Percentiles rank a stretch among this genome's conserved stretches.
Conservation (phyloP, 345 rosid species). For the Camelina neglecta region DNA sequence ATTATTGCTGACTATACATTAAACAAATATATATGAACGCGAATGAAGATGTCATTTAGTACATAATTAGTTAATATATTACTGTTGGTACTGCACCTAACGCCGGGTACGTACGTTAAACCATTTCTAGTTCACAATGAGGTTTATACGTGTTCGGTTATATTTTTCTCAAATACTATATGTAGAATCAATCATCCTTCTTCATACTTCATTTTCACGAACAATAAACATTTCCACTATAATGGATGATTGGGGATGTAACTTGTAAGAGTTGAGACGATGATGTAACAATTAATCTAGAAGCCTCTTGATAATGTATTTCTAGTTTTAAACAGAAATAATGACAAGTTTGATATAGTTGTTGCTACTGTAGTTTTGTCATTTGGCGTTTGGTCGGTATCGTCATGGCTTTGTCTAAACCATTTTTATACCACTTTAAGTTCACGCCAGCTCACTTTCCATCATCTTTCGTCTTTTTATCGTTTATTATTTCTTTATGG, state of each 20-base stretch:
- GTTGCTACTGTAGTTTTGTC: slow-evolving; percentile 29
- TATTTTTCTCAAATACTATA: neutral
- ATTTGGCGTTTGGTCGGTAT: slow-evolving; percentile 42
- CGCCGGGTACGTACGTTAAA: slow-evolving; percentile 7
- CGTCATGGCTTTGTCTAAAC: slow-evolving; percentile 34
- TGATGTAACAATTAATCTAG: slow-evolving; percentile 27
- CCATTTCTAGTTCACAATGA: neutral
- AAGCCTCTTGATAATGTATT: slow-evolving; percentile 17
- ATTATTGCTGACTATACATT: slow-evolving; percentile 24
- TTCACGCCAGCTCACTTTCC: slow-evolving; percentile 42
- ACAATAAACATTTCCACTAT: neutral
- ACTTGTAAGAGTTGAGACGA: neutral
- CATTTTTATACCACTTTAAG: slow-evolving; percentile 23
- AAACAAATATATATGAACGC: neutral
- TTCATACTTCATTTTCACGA: neutral
- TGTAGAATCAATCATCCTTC: neutral
- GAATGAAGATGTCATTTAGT: slow-evolving; percentile 16
- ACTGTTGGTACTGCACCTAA: neutral
- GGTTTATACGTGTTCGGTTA: neutral
- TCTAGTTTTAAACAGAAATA: neutral
- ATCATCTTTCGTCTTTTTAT: slow-evolving; percentile 2
- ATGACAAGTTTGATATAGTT: neutral
- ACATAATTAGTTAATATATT: slow-evolving; percentile 12
- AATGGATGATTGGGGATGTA: neutral
- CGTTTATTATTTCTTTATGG: too few relatives aligned